Percentiles rank a stretch among this genome's conserved stretches.
phyloP scores from a whole-genome alignment of 1,139 yeast genomes.

The Suhomyces guaymorum region DNA sequence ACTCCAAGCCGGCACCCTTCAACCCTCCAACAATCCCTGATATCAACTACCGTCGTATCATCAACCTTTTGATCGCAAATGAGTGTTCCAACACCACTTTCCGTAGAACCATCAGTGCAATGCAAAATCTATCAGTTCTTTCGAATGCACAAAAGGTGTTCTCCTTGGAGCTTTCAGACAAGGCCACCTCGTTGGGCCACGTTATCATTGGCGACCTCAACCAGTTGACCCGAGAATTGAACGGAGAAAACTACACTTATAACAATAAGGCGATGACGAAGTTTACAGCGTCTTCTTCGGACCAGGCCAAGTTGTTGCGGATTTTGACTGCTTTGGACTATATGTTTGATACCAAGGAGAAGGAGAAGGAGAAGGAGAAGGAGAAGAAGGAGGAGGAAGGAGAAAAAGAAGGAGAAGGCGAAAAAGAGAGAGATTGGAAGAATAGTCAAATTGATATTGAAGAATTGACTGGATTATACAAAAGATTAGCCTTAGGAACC shows the following conservation, averaged over 20 bases:
- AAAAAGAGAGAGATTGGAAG: neutral
- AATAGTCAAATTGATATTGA: conserved; percentile 30
- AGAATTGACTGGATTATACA: conserved; percentile 62
- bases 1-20: conserved; percentile 29
- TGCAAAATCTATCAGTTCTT: conserved; percentile 72
- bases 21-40: conserved; percentile 68
- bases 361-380: conserved; percentile 16
- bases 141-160: conserved; percentile 65
- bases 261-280: conserved; percentile 58
- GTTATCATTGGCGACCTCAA: conserved; percentile 59
- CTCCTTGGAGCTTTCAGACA: conserved; percentile 65
- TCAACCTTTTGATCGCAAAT: conserved; percentile 73
- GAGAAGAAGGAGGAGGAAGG: conserved; percentile 13
- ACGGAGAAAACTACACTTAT: conserved; percentile 28
- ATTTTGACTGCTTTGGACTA: conserved; percentile 88
- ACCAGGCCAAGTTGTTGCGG: conserved; percentile 82
- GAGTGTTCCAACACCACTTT: conserved; percentile 87
- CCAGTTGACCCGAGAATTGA: conserved; percentile 49
- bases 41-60: conserved; percentile 60
- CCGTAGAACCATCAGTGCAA: conserved; percentile 78
- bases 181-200: conserved; percentile 64
- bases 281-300: conserved; percentile 81
- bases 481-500: conserved; percentile 68
- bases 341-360: conserved; percentile 55
- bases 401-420: conserved; percentile 6